Evolutionary conservation across 2,329 filamentous ascomycete genomes (phyloP).

Genomic region (Cyphellophora europaea): DNA sequence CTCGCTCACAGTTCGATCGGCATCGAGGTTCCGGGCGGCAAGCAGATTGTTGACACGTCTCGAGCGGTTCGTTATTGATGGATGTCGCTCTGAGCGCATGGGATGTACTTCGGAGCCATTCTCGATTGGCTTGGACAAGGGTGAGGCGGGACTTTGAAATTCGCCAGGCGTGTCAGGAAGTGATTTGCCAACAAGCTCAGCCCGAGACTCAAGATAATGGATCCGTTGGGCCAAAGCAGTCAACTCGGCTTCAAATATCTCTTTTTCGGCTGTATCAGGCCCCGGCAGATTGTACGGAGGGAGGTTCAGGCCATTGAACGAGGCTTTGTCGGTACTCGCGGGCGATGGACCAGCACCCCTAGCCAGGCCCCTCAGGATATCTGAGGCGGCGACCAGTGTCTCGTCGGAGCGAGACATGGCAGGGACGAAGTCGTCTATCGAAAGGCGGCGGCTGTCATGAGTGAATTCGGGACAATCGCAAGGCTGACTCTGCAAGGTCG

Average conservation of each 20-base stretch:
- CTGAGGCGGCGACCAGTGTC: conserved; percentile 36
- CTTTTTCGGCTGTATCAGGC: conserved; percentile 64
- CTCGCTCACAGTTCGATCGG: conserved; percentile 55
- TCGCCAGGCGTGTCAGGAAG: conserved; percentile 80
- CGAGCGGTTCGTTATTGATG: conserved; percentile 21
- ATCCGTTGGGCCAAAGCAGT: conserved; percentile 68
- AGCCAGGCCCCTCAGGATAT: conserved; percentile 36
- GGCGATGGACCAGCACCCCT: conserved; percentile 28
- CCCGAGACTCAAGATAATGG: conserved; percentile 72
- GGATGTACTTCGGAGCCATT: conserved; percentile 4
- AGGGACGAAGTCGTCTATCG: conserved; percentile 10
- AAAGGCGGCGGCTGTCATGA: neutral
- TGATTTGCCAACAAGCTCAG: conserved; percentile 48
- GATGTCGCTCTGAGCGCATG: conserved; percentile 17
- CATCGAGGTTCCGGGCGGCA: conserved; percentile 27
- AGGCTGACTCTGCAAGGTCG: conserved; percentile 10
- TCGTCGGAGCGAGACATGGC: conserved; percentile 38
- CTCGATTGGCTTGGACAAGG: conserved; percentile 39
- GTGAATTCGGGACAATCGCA: conserved; percentile 7
- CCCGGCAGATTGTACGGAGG: conserved; percentile 65
- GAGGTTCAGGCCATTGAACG: conserved; percentile 40
- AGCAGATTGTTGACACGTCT: conserved; percentile 27
- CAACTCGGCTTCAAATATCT: conserved; percentile 72
- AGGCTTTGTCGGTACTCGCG: conserved; percentile 22
- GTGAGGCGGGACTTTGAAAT: conserved; percentile 47